Base-by-base conservation (phyloP, 306 rosid genomes). In the Medicago lupulina region DNA sequence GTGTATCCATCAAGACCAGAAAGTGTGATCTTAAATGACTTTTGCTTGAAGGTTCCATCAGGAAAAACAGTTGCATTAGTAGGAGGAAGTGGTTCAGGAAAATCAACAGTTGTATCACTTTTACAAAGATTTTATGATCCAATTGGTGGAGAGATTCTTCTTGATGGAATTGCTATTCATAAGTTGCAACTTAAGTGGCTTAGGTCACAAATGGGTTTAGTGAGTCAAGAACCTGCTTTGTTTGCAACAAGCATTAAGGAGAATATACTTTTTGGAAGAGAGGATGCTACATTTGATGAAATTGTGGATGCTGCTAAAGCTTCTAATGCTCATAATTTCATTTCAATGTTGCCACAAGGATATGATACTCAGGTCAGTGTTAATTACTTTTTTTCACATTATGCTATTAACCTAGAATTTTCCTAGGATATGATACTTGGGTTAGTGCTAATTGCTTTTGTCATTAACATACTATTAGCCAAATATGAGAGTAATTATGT, bases 51-150 rank as follows among this genome's bases (percentile, higher is more conserved):
- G 66, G 40, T 95, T 38, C 97, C 96, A 6, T 90, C 98, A 0
- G 96, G 98, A 0, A 88, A 65, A 60, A 87, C 98, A 1, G 83
- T 90, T 64, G 98, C 98, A 0, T 68, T 95, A 31, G 98, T 95
- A 6, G 97, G 98, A 0, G 86, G 92, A 3, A 92, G 97, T 62
- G 98, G 98, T 2, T 95, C 98, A 0, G 97, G 98, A 2, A 95
- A 95, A 67, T 95, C 98, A 0, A 95, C 98, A 0, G 93, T 85
- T 38, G 55, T 92, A 41, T 76, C 98, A 8, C 83, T 95, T 17
- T 36, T 95, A 75, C 97, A 95, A 59, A 84, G 97, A 5, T 95
- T 95, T 50, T 95, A 95, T 76, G 98, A 95, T 76, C 97, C 97
- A 10, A 63, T 76, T 50, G 85, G 79, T 2, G 98, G 97, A 1